These are phyloP conservation scores for Leccinellum rugosiceps DNA, from an alignment of 768 basidiomycete genomes.

Conservation along the genomic window DNA sequence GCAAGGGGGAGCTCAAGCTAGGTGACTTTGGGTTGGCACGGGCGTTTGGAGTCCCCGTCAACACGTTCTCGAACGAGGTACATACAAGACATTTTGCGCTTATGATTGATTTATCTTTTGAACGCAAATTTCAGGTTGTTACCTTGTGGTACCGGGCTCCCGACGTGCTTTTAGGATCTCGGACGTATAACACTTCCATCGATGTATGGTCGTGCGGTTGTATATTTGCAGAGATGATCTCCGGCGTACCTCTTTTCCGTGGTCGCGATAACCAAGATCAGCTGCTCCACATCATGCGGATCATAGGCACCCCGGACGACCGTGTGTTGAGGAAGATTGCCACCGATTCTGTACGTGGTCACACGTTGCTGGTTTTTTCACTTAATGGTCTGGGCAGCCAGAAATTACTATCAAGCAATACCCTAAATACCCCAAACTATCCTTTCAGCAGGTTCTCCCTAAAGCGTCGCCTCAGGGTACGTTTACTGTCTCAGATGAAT, in stretches of 20 bases:
- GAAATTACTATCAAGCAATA: slow-evolving; percentile 82
- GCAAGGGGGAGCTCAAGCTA: slow-evolving; percentile 94
- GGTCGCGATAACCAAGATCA: slow-evolving; percentile 98
- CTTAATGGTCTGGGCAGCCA: slow-evolving; percentile 46
- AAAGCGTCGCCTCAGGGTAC: slow-evolving; percentile 83
- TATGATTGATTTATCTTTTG: not conserved
- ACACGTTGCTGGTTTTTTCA: not conserved
- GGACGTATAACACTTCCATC: slow-evolving; percentile 97
- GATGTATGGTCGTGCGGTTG: slow-evolving; percentile 99
- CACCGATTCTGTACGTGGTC: slow-evolving; percentile 72
- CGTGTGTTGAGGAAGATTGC: slow-evolving; percentile 83
- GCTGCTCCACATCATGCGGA: slow-evolving; percentile 95
- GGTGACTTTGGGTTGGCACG: slow-evolving; percentile 98
- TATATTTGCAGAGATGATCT: slow-evolving; percentile 99
- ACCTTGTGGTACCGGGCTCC: slow-evolving; percentile 99
- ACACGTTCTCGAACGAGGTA: slow-evolving; percentile 97
- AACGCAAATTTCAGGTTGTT: slow-evolving; percentile 66
- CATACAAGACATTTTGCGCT: slow-evolving; percentile 1
- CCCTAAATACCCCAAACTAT: slow-evolving; percentile 83
- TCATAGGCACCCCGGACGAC: slow-evolving; percentile 93
- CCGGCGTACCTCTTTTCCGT: slow-evolving; percentile 93
- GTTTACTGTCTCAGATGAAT: not conserved
- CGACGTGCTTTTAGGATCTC: slow-evolving; percentile 92
- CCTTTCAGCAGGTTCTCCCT: slow-evolving; percentile 75
- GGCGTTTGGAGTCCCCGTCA: slow-evolving; percentile 98